Evolutionary conservation across 768 basidiomycete genomes (phyloP), one percentile per base, ranked within the genome.

Genomic region (Suillus bovinus): DNA sequence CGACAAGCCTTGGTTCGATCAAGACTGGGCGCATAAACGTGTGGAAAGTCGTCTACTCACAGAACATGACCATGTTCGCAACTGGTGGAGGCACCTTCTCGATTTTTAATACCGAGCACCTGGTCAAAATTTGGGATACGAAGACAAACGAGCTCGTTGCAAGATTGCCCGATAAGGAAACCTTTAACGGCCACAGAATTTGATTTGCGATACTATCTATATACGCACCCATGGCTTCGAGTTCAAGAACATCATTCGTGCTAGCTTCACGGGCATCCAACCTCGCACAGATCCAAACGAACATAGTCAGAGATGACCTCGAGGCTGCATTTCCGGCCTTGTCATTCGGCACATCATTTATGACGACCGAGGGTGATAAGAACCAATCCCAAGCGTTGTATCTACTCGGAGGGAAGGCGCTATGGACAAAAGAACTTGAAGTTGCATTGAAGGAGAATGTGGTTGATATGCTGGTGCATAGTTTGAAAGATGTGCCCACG

Each of bases 361-460:
- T 87, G 81, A 89, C 85, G 24, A 94, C 88, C 3, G 86, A 78
- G 70, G 96, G 81, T 4, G 96, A 99, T 78, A 90, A 91, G 70
- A 95, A 97, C 70, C 93, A 96, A 75, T 86, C 89, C 1, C 89
- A 93, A 66, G 85, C 86, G n/a, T 80, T 97, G 20, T 96, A 96
- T 76, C 81, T 95, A 10, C 78, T 97, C 17, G 94, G 94, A 42
- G 94, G 93, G n/a, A 94, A 93, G 72, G 84, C 91, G 0, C 76
- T 98, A 33, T 99, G 97, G 97, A 99, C 97, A 41, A 92, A 94
- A 68, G 96, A 98, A 68, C 86, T 99, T 59, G 97, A 99, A 72
- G 90, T 91, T 22, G 88, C 87, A 49, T 78, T 99, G 63, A 81
- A 86, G 60, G 81, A 87, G 49, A 77, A 82, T 34, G 78, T 81